Evolutionary conservation across 768 basidiomycete genomes (phyloP), one percentile per base, ranked within the genome.

Genomic region (Mycena amicta): DNA sequence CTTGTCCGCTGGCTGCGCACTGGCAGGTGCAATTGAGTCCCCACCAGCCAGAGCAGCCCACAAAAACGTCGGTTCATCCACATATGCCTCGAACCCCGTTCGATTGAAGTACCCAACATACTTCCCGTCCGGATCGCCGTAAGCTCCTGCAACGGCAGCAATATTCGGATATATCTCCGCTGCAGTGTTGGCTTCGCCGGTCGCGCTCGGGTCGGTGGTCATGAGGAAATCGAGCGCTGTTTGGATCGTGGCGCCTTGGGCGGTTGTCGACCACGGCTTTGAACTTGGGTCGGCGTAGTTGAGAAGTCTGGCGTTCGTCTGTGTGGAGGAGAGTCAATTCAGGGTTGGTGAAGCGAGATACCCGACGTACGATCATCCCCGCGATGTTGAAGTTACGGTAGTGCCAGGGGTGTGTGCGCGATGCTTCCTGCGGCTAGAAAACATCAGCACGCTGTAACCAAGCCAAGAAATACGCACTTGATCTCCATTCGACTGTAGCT

Each of bases 331-430:
- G 12, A 8, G 12, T 28, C 22, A 50, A 16, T 37, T 30, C 51
- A n/a, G 4, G 29, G 50, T 47, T 30, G 43, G 20, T 41, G n/a
- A 20, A 40, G 18, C 1, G 45, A 53, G 31, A 15, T 37, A n/a
- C 6, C 37, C 8, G 8, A 68, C 81, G 65, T 60, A 87, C 86
- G 50, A 87, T 83, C 82, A 88, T 84, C 20, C 83, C 87, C 0
- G 84, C 84, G 18, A 89, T 74, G 64, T 90, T 90, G 72, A 86
- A 90, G 0, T 81, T 78, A 6, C 84, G 79, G 67, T 90, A 89
- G 65, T 90, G 87, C 68, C 82, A 88, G 15, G 87, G 85, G 15
- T 82, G 75, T 1, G 85, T 85, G 26, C 87, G 82, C 2, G 69
- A 75, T 18, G 83, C 78, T 72, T 89, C 87, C 15, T 85, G 69